Evolutionary conservation across 2,329 filamentous ascomycete genomes (phyloP), one percentile per base, ranked within the genome.

Genomic region (Alternaria solani): DNA sequence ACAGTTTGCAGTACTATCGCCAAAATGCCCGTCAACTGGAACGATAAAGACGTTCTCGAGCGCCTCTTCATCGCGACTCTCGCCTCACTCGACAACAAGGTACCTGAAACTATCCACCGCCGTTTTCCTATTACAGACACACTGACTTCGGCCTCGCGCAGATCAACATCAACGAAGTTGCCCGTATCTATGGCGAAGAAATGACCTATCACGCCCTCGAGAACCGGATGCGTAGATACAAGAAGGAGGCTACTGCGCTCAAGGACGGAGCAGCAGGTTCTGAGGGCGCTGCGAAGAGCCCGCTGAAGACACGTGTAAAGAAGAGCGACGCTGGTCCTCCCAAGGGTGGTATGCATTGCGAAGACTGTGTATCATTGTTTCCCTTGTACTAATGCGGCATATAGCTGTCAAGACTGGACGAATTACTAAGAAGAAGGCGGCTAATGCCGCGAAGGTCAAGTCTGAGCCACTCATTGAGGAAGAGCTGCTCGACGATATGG

Each of bases 171-270:
- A 68, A 66, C 2, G 70, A 75, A 4, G 79, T 84, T 25, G 83
- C 83, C 0, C 65, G 69, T 2, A 70, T 82, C 52, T 86, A 81
- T 63, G 82, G 81, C 1, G 65, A 77, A 7, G 80, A 78, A 0
- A 81, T 81, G 1, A 84, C 81, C 0, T 84, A 83, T 71, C 76
- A 84, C 60, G 74, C 83, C 0, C 78, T 86, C 25, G 80, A 85
- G 61, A 77, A 78, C 43, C 79, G 78, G 3, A 79, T 86, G 36
- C 80, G 82, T 43, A 78, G 75, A 46, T 80, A 79, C 60, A 84
- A 83, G 48, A 79, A 79, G 48, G 49, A 73, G 1, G 81, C 83
- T 0, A 69, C 73, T 0, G 62, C 64, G 0, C 72, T 84, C 14
- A 66, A 64, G 30, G 57, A 39, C 0, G 67, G 70, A 7, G 70